These are phyloP conservation scores for Crithidia brevicula DNA, from an alignment of 208 protist species.

Conservation along the genomic window DNA sequence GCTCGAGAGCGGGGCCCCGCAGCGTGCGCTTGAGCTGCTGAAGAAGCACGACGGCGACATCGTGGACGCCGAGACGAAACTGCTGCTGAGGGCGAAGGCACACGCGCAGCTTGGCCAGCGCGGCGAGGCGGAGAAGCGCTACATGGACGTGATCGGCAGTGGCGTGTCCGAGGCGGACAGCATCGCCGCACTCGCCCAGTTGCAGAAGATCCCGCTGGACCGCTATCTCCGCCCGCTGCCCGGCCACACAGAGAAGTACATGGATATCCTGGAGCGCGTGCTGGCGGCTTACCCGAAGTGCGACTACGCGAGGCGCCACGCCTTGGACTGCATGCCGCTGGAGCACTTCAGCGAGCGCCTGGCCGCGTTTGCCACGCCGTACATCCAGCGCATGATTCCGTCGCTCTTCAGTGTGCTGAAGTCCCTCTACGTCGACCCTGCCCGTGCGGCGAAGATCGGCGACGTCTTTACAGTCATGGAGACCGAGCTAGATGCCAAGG, in stretches of 20 bases:
- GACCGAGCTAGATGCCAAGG: constrained; percentile 49
- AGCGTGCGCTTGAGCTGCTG: constrained; percentile 76
- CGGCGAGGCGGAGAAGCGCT: constrained; percentile 75
- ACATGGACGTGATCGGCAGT: constrained; percentile 72
- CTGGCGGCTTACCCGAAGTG: constrained; percentile 48
- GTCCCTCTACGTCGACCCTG: constrained; percentile 85
- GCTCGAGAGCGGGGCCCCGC: constrained; percentile 56
- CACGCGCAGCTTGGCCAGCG: constrained; percentile 79
- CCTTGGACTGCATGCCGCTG: constrained; percentile 80
- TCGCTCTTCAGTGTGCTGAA: constrained; percentile 95
- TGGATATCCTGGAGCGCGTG: constrained; percentile 74
- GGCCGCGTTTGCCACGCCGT: constrained; percentile 50
- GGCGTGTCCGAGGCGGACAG: constrained; percentile 76
- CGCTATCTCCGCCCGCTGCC: constrained; percentile 48
- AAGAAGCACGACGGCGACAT: constrained; percentile 79
- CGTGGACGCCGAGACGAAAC: constrained; percentile 63
- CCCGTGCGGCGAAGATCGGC: constrained; percentile 77
- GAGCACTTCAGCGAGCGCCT: constrained; percentile 67
- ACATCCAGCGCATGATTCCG: constrained; percentile 92
- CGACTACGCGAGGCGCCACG: constrained; percentile 68
- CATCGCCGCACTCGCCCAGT: constrained; percentile 77
- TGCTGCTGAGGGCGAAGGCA: constrained; percentile 64
- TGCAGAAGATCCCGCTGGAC: constrained; percentile 83
- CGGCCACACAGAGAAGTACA: constrained; percentile 59
- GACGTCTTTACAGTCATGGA: constrained; percentile 74